phyloP scores from a whole-genome alignment of 345 rosid genomes.

The Trapa incisa region DNA sequence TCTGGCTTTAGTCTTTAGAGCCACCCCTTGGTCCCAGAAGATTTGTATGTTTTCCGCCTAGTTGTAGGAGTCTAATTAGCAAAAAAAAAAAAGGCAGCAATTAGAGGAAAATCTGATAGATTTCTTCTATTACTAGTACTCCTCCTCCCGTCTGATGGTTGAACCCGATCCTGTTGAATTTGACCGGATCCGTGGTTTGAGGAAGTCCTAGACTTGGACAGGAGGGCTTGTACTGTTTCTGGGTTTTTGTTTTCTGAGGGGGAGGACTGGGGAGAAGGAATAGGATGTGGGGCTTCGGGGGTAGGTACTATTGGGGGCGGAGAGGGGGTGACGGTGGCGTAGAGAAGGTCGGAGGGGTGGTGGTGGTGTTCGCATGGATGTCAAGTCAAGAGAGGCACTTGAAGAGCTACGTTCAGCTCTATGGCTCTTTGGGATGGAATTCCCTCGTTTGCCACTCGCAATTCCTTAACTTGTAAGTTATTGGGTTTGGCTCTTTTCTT shows the following conservation, averaged over 20 bases:
- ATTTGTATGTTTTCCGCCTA: background rate
- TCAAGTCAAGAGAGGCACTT: constrained; percentile 66
- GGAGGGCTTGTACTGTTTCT: background rate
- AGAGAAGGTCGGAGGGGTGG: constrained; percentile 45
- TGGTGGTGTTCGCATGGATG: constrained; percentile 81
- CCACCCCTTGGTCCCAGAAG: no score
- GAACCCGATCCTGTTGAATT: background rate
- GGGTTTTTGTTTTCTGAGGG: background rate
- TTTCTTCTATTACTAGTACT: background rate
- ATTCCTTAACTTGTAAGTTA: constrained; percentile 57
- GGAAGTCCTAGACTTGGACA: background rate
- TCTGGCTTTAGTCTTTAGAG: no score
- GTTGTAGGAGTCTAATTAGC: background rate
- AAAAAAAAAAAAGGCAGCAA: background rate
- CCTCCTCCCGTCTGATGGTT: background rate
- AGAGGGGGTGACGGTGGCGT: constrained; percentile 20
- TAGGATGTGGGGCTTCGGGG: constrained; percentile 77
- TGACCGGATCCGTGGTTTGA: background rate
- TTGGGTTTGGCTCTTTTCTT: background rate
- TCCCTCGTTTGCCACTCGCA: constrained; percentile 82
- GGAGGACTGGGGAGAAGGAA: constrained; percentile 3
- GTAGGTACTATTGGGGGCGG: constrained; percentile 66
- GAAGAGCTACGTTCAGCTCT: constrained; percentile 51
- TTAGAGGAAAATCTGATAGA: background rate
- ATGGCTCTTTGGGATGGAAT: constrained; percentile 56